These are phyloP conservation scores for Boletellus ananas DNA, from an alignment of 768 basidiomycete species.

Conservation along the genomic window DNA sequence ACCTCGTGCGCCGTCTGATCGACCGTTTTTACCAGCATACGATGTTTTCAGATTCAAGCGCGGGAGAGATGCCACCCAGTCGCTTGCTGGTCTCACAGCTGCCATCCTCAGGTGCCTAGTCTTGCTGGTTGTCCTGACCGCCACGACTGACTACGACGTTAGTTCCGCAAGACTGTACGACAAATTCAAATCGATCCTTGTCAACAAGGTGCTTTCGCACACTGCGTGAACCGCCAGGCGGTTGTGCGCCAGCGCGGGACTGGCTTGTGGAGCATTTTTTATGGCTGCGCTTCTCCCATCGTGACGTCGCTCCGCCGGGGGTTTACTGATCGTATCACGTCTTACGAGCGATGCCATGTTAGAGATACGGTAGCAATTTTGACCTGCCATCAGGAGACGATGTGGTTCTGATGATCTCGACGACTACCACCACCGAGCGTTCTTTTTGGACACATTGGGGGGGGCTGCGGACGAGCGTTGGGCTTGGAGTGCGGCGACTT, in stretches of 20 bases:
- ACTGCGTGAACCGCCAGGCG: conserved; percentile 12
- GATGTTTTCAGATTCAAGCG: conserved; percentile 71
- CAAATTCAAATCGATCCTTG: conserved; percentile 58
- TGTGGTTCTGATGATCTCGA: too few species aligned
- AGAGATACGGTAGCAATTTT: conserved; percentile 12
- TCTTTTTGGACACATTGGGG: neutral
- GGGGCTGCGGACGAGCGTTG: conserved; percentile 1
- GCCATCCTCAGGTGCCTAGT: conserved; percentile 66
- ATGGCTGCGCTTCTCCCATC: too few species aligned
- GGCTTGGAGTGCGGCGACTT: conserved; percentile 44
- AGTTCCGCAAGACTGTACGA: conserved; percentile 76
- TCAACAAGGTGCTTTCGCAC: conserved; percentile 41
- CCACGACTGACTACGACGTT: conserved; percentile 6
- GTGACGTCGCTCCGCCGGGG: too few species aligned
- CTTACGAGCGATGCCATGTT: too few species aligned
- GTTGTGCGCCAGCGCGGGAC: neutral
- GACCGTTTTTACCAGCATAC: conserved; percentile 50
- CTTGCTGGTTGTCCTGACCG: neutral
- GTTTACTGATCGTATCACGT: too few species aligned
- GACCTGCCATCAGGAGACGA: neutral
- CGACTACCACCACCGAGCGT: conserved; percentile 17
- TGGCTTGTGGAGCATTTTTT: too few species aligned
- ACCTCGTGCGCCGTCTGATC: conserved; percentile 7
- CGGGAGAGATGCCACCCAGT: conserved; percentile 56
- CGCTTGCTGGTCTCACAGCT: conserved; percentile 63